phyloP scores from a whole-genome alignment of 2,329 filamentous ascomycete species.

The Hypoxylon sp. region DNA sequence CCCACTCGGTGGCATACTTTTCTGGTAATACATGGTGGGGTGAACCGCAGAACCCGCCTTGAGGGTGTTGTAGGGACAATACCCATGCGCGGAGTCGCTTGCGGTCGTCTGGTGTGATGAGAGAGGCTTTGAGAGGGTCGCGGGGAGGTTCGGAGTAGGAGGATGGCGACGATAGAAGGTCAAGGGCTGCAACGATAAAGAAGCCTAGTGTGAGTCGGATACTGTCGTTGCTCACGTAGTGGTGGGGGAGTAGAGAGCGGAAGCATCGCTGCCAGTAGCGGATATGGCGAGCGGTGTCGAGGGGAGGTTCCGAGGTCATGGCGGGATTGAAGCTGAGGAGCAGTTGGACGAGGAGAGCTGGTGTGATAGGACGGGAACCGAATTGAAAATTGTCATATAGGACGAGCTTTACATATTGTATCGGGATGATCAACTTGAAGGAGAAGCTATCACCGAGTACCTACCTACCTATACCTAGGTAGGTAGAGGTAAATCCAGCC shows the following conservation, averaged over 20 bases:
- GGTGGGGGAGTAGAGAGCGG: constrained; percentile 80
- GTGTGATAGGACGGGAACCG: neutral
- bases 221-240: constrained; percentile 90
- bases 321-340: neutral
- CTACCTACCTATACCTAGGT: constrained; percentile 1
- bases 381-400: neutral
- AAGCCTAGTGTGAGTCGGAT: constrained; percentile 90
- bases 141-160: constrained; percentile 55
- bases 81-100: constrained; percentile 76
- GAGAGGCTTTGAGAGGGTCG: constrained; percentile 67
- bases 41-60: constrained; percentile 89
- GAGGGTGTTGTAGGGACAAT: constrained; percentile 84
- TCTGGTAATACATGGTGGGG: constrained; percentile 71
- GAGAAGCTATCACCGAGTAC: neutral
- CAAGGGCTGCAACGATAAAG: constrained; percentile 88
- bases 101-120: constrained; percentile 61
- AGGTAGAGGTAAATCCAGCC: constrained; percentile 33
- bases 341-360: neutral
- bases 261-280: constrained; percentile 95
- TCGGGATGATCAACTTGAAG: neutral
- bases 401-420: neutral
- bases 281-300: constrained; percentile 77
- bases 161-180: constrained; percentile 77
- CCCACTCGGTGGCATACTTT: constrained; percentile 51
- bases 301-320: constrained; percentile 43